These are phyloP conservation scores for Microbotryum scabiosae DNA, from an alignment of 1,284 basidiomycete genomes.

Conservation along the genomic window DNA sequence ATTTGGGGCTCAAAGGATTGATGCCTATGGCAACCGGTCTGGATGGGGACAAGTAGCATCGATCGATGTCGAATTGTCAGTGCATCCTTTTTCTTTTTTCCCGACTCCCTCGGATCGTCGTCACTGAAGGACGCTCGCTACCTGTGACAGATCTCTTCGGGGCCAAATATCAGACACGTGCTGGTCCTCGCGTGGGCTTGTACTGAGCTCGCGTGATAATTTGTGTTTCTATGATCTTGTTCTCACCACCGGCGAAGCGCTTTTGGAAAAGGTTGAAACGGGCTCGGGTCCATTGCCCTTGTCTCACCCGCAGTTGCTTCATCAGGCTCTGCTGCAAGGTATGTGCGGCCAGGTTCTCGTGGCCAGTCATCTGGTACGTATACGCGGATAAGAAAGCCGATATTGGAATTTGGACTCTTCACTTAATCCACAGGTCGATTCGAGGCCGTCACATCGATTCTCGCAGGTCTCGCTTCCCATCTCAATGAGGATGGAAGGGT, in stretches of 20 bases:
- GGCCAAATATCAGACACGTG: slow-evolving; percentile 65
- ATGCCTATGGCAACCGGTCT: slow-evolving; percentile 9
- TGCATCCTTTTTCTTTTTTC: too few species aligned
- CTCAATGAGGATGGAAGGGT: slow-evolving; percentile 19
- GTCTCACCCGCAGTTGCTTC: slow-evolving; percentile 81
- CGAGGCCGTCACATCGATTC: slow-evolving; percentile 68
- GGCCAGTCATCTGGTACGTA: not conserved
- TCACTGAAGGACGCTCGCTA: too few species aligned
- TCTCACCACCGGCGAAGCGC: slow-evolving; percentile 42
- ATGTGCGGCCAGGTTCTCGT: slow-evolving; percentile 30
- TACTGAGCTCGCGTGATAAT: slow-evolving; percentile 62
- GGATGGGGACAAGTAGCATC: slow-evolving; percentile 5
- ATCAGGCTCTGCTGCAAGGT: slow-evolving; percentile 91
- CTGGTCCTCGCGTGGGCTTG: slow-evolving; percentile 65
- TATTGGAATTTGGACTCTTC: slow-evolving; percentile 1
- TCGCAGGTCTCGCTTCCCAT: slow-evolving; percentile 34
- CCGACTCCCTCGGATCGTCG: too few species aligned
- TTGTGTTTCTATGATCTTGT: slow-evolving; percentile 55
- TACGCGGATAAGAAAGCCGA: not conserved
- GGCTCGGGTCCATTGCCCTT: slow-evolving; percentile 66
- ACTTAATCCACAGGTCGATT: slow-evolving; percentile 64
- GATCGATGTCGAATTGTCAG: slow-evolving; percentile 2
- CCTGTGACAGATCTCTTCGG: too few species aligned
- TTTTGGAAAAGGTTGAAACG: slow-evolving; percentile 34
- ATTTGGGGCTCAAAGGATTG: slow-evolving; percentile 7